These are phyloP conservation scores for Wickerhamomyces pijperi DNA, from an alignment of 805 yeast genomes.

Conservation along the genomic window DNA sequence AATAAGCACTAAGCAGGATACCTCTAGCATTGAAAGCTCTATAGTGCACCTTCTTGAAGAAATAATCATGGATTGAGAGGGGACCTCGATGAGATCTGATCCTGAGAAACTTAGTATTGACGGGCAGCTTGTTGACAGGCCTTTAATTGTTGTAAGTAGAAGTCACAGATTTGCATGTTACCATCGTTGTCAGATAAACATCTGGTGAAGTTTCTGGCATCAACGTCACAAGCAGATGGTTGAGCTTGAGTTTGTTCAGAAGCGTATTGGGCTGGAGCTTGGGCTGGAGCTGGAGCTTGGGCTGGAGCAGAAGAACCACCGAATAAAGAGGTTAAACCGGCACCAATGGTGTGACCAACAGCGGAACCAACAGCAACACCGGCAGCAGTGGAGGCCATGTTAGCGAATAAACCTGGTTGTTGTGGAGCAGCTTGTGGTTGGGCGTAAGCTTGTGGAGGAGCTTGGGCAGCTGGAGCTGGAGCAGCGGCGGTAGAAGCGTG, in stretches of 20 bases:
- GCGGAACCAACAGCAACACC: slow-evolving; percentile 99
- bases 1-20: too few relatives aligned
- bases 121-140: slow-evolving; percentile 94
- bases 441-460: slow-evolving; percentile 38
- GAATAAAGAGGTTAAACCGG: slow-evolving; percentile 83
- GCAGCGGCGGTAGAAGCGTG: slow-evolving; percentile 68
- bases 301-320: slow-evolving; percentile 58
- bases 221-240: slow-evolving; percentile 66
- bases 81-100: too few relatives aligned
- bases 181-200: slow-evolving; percentile 91
- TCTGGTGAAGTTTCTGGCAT: slow-evolving; percentile 90
- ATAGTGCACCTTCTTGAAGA: neutral
- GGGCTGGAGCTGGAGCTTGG: slow-evolving; percentile 25
- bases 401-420: slow-evolving; percentile 84
- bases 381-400: slow-evolving; percentile 98
- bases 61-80: neutral
- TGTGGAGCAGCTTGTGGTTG: slow-evolving; percentile 43
- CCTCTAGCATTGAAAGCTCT: too few relatives aligned
- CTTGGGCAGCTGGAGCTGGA: slow-evolving; percentile 25
- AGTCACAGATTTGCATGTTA: slow-evolving; percentile 94
- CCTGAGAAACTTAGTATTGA: slow-evolving; percentile 40
- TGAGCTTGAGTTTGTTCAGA: slow-evolving; percentile 27
- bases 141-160: slow-evolving; percentile 92
- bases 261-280: slow-evolving; percentile 30
- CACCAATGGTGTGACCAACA: slow-evolving; percentile 93